Evolutionary conservation across 352 stramenopile species (phyloP).

Genomic region (Phytophthora tubulina): DNA sequence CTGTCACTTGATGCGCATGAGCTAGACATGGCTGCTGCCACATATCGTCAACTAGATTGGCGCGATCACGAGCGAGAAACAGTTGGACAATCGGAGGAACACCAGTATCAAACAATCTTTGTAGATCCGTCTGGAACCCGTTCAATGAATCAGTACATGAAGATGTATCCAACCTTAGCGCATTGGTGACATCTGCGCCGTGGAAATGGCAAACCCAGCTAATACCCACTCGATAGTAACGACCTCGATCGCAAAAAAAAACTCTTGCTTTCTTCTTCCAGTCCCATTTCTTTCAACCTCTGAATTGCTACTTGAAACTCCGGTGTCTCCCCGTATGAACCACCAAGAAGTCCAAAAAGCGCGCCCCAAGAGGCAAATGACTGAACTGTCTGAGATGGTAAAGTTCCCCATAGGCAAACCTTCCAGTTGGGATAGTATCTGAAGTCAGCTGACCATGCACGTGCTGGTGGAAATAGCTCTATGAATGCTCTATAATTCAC

Average conservation of each 20-base stretch:
- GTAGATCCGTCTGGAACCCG: not conserved
- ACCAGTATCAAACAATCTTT: not conserved
- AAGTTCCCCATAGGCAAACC: not conserved
- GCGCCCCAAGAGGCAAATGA: not conserved
- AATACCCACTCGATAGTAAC: not conserved
- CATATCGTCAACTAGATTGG: not conserved
- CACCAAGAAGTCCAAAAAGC: not conserved
- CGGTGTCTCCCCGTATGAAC: not conserved
- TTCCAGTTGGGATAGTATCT: not conserved
- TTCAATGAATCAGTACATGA: not conserved
- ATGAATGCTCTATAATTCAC: not conserved
- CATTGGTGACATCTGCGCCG: not conserved
- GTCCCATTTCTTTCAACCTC: not conserved
- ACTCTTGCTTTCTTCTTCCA: not conserved
- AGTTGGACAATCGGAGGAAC: not conserved
- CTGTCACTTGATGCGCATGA: too few relatives aligned
- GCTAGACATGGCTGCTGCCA: not conserved
- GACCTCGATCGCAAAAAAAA: too few relatives aligned
- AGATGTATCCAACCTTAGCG: not conserved
- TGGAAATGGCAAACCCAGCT: not conserved
- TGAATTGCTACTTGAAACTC: not conserved
- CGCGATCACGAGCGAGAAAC: not conserved
- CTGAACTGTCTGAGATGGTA: too few relatives aligned
- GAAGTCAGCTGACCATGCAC: not conserved
- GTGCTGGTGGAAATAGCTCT: not conserved